A percentile compares a stretch with the other conserved stretches of the same genome.
These are phyloP conservation scores for Fusarium sp. DNA, from an alignment of 2,329 filamentous ascomycete species.

Conservation along the genomic window DNA sequence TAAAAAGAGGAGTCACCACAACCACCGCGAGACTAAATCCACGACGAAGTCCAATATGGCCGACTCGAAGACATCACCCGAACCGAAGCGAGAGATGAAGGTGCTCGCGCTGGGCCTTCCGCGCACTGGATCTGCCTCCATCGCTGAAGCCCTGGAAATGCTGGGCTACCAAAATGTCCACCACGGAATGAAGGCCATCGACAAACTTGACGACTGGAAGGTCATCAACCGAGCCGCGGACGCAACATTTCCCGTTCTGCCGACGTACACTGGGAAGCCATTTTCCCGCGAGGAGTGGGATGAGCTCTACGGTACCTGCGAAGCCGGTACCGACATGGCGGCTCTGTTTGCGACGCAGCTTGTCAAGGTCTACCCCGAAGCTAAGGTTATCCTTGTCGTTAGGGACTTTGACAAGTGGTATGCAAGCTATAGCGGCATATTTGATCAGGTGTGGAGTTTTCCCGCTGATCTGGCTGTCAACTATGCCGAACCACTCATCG, in stretches of 20 bases:
- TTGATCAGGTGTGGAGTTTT: constrained; percentile 40
- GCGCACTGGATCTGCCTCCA: constrained; percentile 50
- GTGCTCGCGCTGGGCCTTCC: constrained; percentile 47
- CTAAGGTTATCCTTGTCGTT: constrained; percentile 49
- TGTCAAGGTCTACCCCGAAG: constrained; percentile 47
- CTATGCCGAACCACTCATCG: constrained; percentile 48
- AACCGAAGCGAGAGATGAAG: constrained; percentile 40
- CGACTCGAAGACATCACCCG: neutral
- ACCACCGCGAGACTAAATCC: neutral
- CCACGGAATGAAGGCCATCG: constrained; percentile 44
- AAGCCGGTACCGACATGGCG: constrained; percentile 47
- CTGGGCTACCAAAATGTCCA: constrained; percentile 50
- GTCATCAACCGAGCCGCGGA: constrained; percentile 46
- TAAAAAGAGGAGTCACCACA: neutral
- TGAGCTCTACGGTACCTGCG: constrained; percentile 45
- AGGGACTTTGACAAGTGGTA: constrained; percentile 49
- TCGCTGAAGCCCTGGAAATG: constrained; percentile 47
- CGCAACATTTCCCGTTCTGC: constrained; percentile 43
- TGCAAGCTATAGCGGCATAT: constrained; percentile 45
- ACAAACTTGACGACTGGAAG: constrained; percentile 39
- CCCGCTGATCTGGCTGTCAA: constrained; percentile 29
- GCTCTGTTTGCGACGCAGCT: constrained; percentile 45
- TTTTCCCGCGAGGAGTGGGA: constrained; percentile 49
- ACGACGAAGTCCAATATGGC: neutral
- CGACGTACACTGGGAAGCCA: constrained; percentile 41